Evolutionary conservation across 2,329 filamentous ascomycete species (phyloP).

Genomic region (Pleomassaria siparia): DNA sequence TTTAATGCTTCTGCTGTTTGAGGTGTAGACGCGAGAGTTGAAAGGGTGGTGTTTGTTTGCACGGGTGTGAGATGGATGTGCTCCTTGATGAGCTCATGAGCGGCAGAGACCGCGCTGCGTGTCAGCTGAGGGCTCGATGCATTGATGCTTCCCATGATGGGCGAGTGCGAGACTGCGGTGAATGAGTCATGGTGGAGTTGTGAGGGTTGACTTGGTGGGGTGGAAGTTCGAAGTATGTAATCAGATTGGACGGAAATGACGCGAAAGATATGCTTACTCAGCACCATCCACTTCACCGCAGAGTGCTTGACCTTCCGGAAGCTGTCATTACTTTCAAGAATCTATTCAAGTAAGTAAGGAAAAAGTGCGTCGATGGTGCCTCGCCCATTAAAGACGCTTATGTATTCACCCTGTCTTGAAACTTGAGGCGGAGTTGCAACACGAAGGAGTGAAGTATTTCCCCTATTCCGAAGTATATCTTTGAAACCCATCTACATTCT

Average conservation of each 20-base stretch:
- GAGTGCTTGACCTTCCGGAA: too few species aligned
- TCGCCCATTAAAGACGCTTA: not conserved
- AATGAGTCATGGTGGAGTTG: not conserved
- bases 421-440: not conserved
- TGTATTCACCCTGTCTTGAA: not conserved
- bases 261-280: not conserved
- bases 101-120: conserved; percentile 68
- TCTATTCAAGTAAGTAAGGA: too few species aligned
- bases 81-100: conserved; percentile 70
- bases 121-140: conserved; percentile 58
- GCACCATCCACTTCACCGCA: too few species aligned
- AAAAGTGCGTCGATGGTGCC: too few species aligned
- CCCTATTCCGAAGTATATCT: not conserved
- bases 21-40: conserved; percentile 71
- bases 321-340: too few species aligned
- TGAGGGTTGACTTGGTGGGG: not conserved
- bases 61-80: conserved; percentile 84
- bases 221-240: too few species aligned
- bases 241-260: not conserved
- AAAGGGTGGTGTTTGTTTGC: conserved; percentile 75
- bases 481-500: conserved; percentile 4
- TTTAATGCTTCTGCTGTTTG: conserved; percentile 57
- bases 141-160: not conserved
- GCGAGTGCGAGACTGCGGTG: not conserved
- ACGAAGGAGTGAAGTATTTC: too few species aligned